Percentiles rank a stretch among this genome's conserved stretches.
Conservation (phyloP, 192 early-diverging fungal species). For the Diversispora epigaea region DNA sequence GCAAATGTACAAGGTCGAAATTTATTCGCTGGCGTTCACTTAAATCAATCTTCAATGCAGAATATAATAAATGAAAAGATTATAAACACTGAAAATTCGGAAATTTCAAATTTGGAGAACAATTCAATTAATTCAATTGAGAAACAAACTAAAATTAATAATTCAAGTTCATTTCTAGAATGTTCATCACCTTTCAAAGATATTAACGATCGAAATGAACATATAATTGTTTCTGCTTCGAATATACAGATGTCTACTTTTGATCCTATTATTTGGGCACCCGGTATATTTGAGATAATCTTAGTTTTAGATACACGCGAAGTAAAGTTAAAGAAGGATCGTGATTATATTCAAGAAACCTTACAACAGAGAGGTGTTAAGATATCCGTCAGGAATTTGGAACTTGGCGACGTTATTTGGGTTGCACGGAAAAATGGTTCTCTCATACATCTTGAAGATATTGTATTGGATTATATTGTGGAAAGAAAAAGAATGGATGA, state of each 20-base stretch:
- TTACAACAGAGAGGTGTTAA: slow-evolving; percentile 60
- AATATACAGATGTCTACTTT: slow-evolving; percentile 29
- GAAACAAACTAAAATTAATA: neutral
- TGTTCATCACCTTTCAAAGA: neutral
- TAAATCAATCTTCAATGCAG: neutral
- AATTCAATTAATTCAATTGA: neutral
- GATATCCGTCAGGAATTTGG: slow-evolving; percentile 60
- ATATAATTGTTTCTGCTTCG: neutral
- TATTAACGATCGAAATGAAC: neutral
- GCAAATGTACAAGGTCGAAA: slow-evolving; percentile 37
- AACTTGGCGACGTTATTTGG: slow-evolving; percentile 90
- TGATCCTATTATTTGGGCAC: slow-evolving; percentile 32
- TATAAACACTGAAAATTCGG: neutral
- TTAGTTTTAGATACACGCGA: slow-evolving; percentile 85
- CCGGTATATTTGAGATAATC: slow-evolving; percentile 63
- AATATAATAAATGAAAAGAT: neutral
- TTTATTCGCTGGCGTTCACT: slow-evolving; percentile 6
- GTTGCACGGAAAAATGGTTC: slow-evolving; percentile 55
- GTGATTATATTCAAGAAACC: slow-evolving; percentile 69
- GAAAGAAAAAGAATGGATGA: slow-evolving; percentile 97
- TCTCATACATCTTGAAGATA: slow-evolving; percentile 46
- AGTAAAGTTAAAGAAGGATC: slow-evolving; percentile 63
- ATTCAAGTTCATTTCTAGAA: neutral
- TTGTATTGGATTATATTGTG: slow-evolving; percentile 82
- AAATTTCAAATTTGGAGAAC: neutral